phyloP scores from a whole-genome alignment of 2,329 filamentous ascomycete species.

The Grosmannia serpens region DNA sequence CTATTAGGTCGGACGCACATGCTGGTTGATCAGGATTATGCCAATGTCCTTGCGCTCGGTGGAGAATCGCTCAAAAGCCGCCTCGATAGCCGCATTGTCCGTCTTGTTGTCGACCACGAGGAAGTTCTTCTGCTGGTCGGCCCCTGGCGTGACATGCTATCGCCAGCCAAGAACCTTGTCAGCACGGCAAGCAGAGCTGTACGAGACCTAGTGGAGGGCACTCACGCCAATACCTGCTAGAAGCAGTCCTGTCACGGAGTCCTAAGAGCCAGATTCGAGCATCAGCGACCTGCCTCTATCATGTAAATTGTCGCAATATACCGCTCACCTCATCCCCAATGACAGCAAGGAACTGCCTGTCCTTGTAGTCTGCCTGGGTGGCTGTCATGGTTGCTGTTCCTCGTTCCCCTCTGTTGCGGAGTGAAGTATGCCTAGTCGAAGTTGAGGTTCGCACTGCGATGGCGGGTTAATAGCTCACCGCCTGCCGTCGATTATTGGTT shows the following conservation, averaged over 20 bases:
- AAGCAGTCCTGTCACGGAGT: constrained; percentile 89
- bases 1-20: constrained; percentile 45
- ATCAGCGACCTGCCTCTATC: neutral
- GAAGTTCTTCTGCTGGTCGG: constrained; percentile 93
- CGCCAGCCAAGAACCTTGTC: neutral
- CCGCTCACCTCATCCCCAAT: constrained; percentile 82
- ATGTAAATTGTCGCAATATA: neutral
- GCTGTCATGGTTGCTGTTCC: neutral
- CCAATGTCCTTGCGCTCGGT: constrained; percentile 90
- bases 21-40: constrained; percentile 94
- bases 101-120: constrained; percentile 93
- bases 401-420: neutral
- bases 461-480: constrained; percentile 3
- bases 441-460: neutral
- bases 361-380: constrained; percentile 53
- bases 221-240: constrained; percentile 87
- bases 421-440: neutral
- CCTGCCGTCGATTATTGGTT: neutral
- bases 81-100: constrained; percentile 76
- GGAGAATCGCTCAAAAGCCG: constrained; percentile 81
- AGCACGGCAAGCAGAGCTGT: neutral
- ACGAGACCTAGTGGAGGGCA: constrained; percentile 4
- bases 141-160: constrained; percentile 81
- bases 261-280: constrained; percentile 36
- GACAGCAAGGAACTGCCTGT: constrained; percentile 91